Conservation (phyloP, 495 filamentous ascomycete species). For the Physcia stellaris region DNA sequence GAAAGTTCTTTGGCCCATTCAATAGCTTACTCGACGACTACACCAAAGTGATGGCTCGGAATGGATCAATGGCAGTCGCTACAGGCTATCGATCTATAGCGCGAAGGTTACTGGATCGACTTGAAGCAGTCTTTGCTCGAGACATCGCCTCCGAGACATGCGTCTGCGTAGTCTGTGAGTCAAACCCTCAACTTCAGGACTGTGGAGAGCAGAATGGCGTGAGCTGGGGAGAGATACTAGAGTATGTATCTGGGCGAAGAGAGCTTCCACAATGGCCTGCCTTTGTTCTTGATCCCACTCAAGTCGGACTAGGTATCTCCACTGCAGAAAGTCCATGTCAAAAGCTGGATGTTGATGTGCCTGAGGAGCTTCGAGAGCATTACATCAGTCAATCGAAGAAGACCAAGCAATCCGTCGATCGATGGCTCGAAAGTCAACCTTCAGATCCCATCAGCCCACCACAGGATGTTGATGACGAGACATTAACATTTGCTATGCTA, state of each 20-base stretch:
- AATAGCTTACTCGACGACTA: conserved; percentile 77
- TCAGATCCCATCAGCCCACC: conserved; percentile 58
- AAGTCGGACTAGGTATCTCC: conserved; percentile 40
- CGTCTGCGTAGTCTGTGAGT: conserved; percentile 62
- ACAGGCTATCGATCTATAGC: conserved; percentile 92
- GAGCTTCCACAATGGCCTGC: conserved; percentile 81
- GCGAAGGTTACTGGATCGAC: conserved; percentile 77
- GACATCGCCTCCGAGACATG: conserved; percentile 78
- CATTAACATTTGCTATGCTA: conserved; percentile 79
- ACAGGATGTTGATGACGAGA: conserved; percentile 82
- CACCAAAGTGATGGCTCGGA: conserved; percentile 59
- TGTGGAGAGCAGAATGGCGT: conserved; percentile 48
- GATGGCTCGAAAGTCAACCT: conserved; percentile 69
- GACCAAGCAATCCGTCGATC: conserved; percentile 69
- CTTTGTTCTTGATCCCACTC: conserved; percentile 48
- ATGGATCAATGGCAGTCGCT: conserved; percentile 85
- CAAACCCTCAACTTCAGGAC: conserved; percentile 27
- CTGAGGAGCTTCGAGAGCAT: conserved; percentile 77
- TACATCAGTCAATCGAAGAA: conserved; percentile 80
- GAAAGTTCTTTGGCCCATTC: conserved; percentile 63
- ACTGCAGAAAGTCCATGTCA: conserved; percentile 50
- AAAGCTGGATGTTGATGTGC: conserved; percentile 81
- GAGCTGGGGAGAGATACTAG: conserved; percentile 95
- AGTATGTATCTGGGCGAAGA: conserved; percentile 75
- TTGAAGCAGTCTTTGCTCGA: conserved; percentile 85